These are phyloP conservation scores for Macrolepiota fuliginosa DNA, from an alignment of 768 basidiomycete species.

Conservation along the genomic window DNA sequence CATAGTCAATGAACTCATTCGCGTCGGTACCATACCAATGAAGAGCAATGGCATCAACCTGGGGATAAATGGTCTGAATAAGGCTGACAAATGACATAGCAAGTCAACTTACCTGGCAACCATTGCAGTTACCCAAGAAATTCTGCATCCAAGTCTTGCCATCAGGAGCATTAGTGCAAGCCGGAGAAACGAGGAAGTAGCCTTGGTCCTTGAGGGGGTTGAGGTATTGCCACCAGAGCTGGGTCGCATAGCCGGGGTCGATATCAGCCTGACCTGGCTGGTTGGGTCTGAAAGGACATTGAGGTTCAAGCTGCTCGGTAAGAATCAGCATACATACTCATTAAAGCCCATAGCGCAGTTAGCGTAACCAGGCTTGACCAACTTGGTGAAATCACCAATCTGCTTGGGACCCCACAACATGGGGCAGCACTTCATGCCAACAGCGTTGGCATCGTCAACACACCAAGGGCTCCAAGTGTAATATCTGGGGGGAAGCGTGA, in stretches of 20 bases:
- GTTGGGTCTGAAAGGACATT: constrained; percentile 55
- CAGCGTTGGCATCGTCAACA: constrained; percentile 24
- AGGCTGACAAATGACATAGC: neutral
- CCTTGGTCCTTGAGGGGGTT: constrained; percentile 54
- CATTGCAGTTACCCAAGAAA: constrained; percentile 53
- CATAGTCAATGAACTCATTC: constrained; percentile 49
- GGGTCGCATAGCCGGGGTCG: constrained; percentile 42
- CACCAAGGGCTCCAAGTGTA: constrained; percentile 69
- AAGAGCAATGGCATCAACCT: constrained; percentile 57
- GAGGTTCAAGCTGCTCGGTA: neutral
- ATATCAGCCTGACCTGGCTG: constrained; percentile 61
- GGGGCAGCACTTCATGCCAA: constrained; percentile 55
- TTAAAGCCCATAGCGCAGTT: constrained; percentile 59
- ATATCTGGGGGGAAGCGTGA: constrained; percentile 28
- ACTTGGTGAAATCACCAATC: constrained; percentile 40
- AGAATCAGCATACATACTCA: constrained; percentile 50
- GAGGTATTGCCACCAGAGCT: constrained; percentile 61
- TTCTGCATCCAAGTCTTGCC: constrained; percentile 65
- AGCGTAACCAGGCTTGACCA: constrained; percentile 52
- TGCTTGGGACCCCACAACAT: constrained; percentile 73
- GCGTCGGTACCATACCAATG: constrained; percentile 68
- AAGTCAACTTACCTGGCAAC: constrained; percentile 46
- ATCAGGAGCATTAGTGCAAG: constrained; percentile 55
- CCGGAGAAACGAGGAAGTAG: constrained; percentile 61
- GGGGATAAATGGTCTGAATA: neutral